Conservation (phyloP, 139 green algal species). For the Ulvella scutata region DNA sequence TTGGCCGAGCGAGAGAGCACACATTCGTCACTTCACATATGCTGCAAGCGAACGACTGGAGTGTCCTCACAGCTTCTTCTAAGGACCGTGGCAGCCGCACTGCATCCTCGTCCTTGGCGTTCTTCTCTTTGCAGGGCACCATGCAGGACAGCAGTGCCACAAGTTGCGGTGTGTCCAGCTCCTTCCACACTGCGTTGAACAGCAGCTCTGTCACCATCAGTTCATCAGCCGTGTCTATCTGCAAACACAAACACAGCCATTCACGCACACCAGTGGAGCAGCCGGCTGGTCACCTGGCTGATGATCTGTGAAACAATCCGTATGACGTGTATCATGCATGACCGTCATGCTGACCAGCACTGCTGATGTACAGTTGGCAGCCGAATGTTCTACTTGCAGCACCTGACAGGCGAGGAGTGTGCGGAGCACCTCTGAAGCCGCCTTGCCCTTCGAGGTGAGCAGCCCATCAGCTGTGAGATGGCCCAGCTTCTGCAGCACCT, state of each 20-base stretch:
- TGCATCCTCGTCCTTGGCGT: conserved; percentile 40
- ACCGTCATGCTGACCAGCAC: no score
- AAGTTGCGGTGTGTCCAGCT: conserved; percentile 35
- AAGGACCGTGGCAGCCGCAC: background rate
- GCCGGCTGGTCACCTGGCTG: no score
- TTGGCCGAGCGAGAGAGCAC: background rate
- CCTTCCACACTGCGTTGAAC: conserved; percentile 50
- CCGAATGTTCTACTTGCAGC: no score
- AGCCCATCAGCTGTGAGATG: conserved; percentile 53
- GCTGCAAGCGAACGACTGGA: background rate
- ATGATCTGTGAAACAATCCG: no score
- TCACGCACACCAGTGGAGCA: no score
- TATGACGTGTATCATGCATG: no score
- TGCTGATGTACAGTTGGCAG: no score
- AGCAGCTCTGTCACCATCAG: conserved; percentile 65
- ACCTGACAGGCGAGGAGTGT: no score
- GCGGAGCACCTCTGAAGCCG: conserved; percentile 52
- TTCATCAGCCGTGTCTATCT: conserved; percentile 74
- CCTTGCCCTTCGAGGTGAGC: conserved; percentile 31
- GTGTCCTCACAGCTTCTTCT: background rate
- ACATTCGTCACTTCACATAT: background rate
- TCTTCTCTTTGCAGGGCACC: conserved; percentile 47
- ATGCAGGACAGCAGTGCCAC: conserved; percentile 53
- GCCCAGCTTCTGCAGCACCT: conserved; percentile 69
- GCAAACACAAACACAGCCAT: background rate